Evolutionary conservation across 1,284 basidiomycete species (phyloP).

Genomic region (Flammula alnicola): DNA sequence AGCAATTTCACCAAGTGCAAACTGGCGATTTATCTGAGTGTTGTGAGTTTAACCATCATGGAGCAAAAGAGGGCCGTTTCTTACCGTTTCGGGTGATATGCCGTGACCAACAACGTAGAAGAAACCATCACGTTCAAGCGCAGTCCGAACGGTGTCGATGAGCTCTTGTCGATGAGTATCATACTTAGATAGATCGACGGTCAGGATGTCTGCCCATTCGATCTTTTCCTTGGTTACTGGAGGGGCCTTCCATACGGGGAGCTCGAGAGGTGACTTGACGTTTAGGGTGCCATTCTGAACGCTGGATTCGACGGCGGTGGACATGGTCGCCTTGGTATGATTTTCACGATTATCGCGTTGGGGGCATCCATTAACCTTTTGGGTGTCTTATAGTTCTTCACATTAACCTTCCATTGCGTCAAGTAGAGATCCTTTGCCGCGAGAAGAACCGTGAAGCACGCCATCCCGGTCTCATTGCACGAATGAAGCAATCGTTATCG

Average conservation of each 20-base stretch:
- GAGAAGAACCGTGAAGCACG: not conserved
- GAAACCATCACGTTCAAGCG: conserved; percentile 40
- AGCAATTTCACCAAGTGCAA: conserved; percentile 39
- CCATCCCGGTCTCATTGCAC: not conserved
- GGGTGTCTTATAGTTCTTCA: too few relatives aligned
- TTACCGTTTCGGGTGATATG: conserved; percentile 32
- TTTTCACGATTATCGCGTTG: too few relatives aligned
- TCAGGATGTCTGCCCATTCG: conserved; percentile 44
- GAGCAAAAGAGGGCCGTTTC: conserved; percentile 7
- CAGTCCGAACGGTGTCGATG: conserved; percentile 34
- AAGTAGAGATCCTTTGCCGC: not conserved
- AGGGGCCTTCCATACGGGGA: conserved; percentile 31
- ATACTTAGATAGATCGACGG: conserved; percentile 39
- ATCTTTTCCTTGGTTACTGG: conserved; percentile 30
- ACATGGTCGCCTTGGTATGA: not conserved
- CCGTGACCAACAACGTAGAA: conserved; percentile 44
- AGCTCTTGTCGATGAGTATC: conserved; percentile 34
- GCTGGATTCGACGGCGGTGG: not conserved
- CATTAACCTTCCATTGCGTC: not conserved
- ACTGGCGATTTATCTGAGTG: conserved; percentile 34
- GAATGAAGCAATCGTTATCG: not conserved
- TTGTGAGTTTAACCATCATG: not conserved
- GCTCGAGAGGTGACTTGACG: conserved; percentile 3
- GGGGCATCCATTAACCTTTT: not conserved
- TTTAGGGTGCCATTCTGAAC: not conserved